Conservation (phyloP, 2,329 filamentous ascomycete genomes). For the Epichloe uncinata region DNA sequence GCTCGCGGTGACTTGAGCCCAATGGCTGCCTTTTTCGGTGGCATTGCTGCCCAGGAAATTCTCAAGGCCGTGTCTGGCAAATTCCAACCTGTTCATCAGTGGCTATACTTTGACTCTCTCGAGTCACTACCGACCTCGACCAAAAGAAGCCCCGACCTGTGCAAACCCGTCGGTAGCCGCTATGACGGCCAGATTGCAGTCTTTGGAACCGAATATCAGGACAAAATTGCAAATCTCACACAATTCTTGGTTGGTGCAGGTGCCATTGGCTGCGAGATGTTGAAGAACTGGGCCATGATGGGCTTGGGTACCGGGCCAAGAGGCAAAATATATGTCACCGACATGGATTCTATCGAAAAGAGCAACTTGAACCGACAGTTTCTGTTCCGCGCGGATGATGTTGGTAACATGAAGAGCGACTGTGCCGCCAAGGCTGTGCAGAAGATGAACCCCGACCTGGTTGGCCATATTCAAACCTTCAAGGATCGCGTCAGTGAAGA, state of each 20-base stretch:
- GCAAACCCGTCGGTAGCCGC: conserved; percentile 69
- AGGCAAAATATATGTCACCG: conserved; percentile 83
- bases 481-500: conserved; percentile 85
- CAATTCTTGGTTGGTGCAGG: conserved; percentile 94
- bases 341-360: conserved; percentile 98
- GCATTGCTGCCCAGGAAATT: conserved; percentile 84
- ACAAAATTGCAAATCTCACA: conserved; percentile 80
- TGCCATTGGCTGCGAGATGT: conserved; percentile 96
- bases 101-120: conserved; percentile 96
- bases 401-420: conserved; percentile 93
- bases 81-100: conserved; percentile 90
- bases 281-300: conserved; percentile 99
- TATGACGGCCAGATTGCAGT: conserved; percentile 98
- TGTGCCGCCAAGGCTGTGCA: conserved; percentile 82
- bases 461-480: conserved; percentile 71
- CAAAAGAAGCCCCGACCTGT: conserved; percentile 70
- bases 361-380: conserved; percentile 98
- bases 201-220: conserved; percentile 85
- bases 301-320: conserved; percentile 79
- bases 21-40: conserved; percentile 91
- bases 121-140: conserved; percentile 74
- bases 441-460: conserved; percentile 87
- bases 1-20: conserved; percentile 81
- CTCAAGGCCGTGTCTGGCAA: conserved; percentile 96
- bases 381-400: conserved; percentile 84